Conservation (phyloP, 2,329 filamentous ascomycete genomes). For the Clarireedia sp. region DNA sequence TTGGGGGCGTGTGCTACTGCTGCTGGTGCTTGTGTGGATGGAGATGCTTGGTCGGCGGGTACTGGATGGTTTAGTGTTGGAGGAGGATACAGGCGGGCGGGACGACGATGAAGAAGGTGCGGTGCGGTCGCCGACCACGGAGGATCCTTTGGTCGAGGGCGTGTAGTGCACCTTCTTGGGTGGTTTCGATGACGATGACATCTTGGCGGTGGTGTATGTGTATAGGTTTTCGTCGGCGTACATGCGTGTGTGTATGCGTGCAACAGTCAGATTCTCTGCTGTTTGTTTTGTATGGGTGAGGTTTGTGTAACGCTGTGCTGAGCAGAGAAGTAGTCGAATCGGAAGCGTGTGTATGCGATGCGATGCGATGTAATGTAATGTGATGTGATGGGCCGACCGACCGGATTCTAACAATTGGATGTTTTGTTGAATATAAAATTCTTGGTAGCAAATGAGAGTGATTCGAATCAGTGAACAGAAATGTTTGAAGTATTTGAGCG, state of each 20-base stretch:
- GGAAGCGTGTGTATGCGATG: background rate
- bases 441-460: too few relatives aligned
- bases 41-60: background rate
- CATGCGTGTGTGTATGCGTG: background rate
- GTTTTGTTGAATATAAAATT: too few relatives aligned
- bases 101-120: background rate
- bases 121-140: background rate
- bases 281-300: background rate
- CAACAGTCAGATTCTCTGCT: conserved; percentile 1
- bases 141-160: conserved; percentile 5
- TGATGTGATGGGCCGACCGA: too few relatives aligned
- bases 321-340: background rate
- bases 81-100: background rate
- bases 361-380: too few relatives aligned
- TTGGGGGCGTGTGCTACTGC: background rate
- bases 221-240: background rate
- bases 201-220: background rate
- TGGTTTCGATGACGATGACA: background rate
- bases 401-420: too few relatives aligned
- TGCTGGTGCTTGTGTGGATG: background rate
- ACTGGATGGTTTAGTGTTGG: background rate
- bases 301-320: background rate
- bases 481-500: background rate
- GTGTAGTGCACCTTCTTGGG: conserved; percentile 8
- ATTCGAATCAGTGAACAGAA: background rate